phyloP scores from a whole-genome alignment of 1,284 basidiomycete genomes.

The Fomitiporia mediterranea region DNA sequence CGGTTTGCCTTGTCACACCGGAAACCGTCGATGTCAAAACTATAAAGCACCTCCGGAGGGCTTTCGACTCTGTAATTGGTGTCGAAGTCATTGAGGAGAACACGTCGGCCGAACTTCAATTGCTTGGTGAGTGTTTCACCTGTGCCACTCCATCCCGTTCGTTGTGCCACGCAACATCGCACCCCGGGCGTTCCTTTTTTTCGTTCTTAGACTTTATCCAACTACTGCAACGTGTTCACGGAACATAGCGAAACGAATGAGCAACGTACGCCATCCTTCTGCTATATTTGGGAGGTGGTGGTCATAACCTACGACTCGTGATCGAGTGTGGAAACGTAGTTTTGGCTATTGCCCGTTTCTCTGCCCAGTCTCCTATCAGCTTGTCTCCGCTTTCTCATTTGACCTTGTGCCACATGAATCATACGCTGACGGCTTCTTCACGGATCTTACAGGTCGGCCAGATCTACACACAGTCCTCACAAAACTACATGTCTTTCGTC shows the following conservation, averaged over 20 bases:
- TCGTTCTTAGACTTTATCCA: not conserved
- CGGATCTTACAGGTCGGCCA: conserved; percentile 65
- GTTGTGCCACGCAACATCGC: not conserved
- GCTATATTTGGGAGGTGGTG: not conserved
- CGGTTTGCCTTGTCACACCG: conserved; percentile 92
- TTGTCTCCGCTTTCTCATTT: conserved; percentile 6
- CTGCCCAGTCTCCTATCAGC: not conserved
- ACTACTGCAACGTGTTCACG: not conserved
- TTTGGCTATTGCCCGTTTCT: not conserved
- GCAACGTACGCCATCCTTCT: not conserved
- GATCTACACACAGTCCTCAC: conserved; percentile 92
- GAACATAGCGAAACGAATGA: not conserved
- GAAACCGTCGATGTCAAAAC: conserved; percentile 86
- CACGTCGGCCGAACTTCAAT: conserved; percentile 58
- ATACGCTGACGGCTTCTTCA: conserved; percentile 7
- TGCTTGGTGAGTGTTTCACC: conserved; percentile 69
- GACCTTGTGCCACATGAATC: conserved; percentile 9
- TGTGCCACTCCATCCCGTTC: not conserved
- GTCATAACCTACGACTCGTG: conserved; percentile 1
- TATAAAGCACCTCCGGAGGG: conserved; percentile 75
- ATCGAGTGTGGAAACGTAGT: not conserved
- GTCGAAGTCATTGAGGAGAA: conserved; percentile 81
- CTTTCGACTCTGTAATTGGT: conserved; percentile 84
- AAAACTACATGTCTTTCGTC: conserved; percentile 92
- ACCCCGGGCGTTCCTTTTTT: not conserved